Conservation (phyloP, 2,329 filamentous ascomycete genomes). For the Apiospora aurea region DNA sequence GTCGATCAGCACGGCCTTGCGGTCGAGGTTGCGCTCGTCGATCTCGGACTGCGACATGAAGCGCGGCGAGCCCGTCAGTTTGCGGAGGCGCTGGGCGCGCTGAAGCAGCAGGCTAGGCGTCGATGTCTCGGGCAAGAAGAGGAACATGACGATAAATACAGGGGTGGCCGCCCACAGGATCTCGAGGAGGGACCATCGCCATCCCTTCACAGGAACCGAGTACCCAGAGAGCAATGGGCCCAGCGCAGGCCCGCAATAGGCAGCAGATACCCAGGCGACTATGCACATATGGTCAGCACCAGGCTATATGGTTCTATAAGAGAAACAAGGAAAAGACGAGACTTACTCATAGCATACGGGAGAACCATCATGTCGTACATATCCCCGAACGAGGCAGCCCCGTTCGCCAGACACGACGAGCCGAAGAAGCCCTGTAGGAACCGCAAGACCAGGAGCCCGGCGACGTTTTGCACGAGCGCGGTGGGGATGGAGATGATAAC, state of each 20-base stretch:
- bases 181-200: constrained; percentile 61
- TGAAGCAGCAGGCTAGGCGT: constrained; percentile 59
- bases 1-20: constrained; percentile 57
- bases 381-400: constrained; percentile 39
- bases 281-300: constrained; percentile 38
- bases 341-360: constrained; percentile 53
- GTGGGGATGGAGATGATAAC: constrained; percentile 61
- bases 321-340: background rate
- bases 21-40: constrained; percentile 52
- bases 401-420: constrained; percentile 39
- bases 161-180: constrained; percentile 50
- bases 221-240: constrained; percentile 57
- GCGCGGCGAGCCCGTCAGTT: constrained; percentile 34
- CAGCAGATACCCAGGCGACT: constrained; percentile 63
- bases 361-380: constrained; percentile 56
- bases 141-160: constrained; percentile 52
- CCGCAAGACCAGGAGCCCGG: constrained; percentile 58
- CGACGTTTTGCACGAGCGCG: constrained; percentile 60
- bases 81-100: constrained; percentile 58
- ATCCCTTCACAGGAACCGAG: constrained; percentile 49
- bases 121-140: constrained; percentile 63
- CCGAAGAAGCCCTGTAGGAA: constrained; percentile 58
- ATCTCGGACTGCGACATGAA: constrained; percentile 63
- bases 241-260: constrained; percentile 56
- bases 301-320: background rate